These are phyloP conservation scores for Stipa capillata DNA, from an alignment of 176 grass and related monocot genomes.

Conservation along the genomic window DNA sequence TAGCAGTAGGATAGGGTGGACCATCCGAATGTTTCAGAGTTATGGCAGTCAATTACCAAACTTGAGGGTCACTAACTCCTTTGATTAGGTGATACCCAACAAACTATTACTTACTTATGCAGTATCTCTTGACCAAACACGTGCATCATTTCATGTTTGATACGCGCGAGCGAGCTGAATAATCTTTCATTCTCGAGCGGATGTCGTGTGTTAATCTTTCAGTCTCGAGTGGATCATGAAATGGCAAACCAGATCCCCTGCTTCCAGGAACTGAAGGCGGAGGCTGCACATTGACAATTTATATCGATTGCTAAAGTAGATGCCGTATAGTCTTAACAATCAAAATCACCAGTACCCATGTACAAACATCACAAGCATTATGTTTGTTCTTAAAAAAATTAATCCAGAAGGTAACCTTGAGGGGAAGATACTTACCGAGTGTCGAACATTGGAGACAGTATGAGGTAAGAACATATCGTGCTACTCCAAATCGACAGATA, in stretches of 20 bases:
- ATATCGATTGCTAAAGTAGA: neutral
- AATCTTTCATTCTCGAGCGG: neutral
- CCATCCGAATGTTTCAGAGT: neutral
- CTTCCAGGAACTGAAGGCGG: neutral
- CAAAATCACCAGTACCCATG: neutral
- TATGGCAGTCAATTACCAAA: neutral
- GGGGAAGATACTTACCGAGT: too few relatives aligned
- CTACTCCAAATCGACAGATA: too few relatives aligned
- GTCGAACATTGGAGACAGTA: too few relatives aligned
- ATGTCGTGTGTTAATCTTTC: neutral
- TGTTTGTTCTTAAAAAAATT: too few relatives aligned
- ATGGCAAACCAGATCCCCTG: neutral
- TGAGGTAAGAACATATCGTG: too few relatives aligned
- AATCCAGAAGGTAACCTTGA: too few relatives aligned
- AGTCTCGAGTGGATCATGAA: neutral
- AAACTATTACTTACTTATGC: neutral
- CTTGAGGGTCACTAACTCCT: neutral
- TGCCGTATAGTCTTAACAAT: neutral
- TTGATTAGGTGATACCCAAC: conserved; percentile 3
- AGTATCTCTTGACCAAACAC: conserved; percentile 3
- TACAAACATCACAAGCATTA: neutral
- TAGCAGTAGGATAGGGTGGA: neutral
- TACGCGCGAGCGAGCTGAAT: neutral
- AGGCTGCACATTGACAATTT: too few relatives aligned
- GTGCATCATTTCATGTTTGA: neutral